Evolutionary conservation across 345 rosid genomes (phyloP).

Genomic region (Isatis tinctoria): DNA sequence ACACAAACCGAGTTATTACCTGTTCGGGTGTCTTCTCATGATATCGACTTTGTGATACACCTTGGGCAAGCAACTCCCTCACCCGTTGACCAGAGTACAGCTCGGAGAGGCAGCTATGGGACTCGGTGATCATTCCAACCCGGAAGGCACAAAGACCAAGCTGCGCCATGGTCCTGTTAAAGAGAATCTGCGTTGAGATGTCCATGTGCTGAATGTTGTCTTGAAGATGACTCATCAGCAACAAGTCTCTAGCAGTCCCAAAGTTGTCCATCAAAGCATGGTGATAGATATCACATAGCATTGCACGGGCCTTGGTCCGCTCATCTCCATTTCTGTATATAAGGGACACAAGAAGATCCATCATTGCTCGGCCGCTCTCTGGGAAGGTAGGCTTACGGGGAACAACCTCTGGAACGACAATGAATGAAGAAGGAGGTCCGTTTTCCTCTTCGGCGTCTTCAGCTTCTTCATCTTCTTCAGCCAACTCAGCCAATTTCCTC

Average conservation of each 20-base stretch:
- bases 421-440: constrained; percentile 62
- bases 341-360: constrained; percentile 82
- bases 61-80: constrained; percentile 95
- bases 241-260: constrained; percentile 68
- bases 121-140: constrained; percentile 70
- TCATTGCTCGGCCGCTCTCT: constrained; percentile 78
- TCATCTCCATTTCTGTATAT: constrained; percentile 93
- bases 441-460: constrained; percentile 59
- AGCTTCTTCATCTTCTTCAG: constrained; percentile 43
- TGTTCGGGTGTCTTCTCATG: constrained; percentile 98
- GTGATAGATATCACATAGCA: constrained; percentile 95
- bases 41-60: constrained; percentile 86
- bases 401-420: constrained; percentile 70
- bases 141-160: constrained; percentile 93
- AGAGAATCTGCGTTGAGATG: constrained; percentile 88
- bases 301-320: constrained; percentile 93
- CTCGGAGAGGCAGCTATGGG: constrained; percentile 85
- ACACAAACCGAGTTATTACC: constrained; percentile 35
- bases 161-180: constrained; percentile 95
- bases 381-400: constrained; percentile 87
- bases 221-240: constrained; percentile 93
- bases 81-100: constrained; percentile 91
- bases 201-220: constrained; percentile 89
- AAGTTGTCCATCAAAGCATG: constrained; percentile 84
- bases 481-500: constrained; percentile 80